Evolutionary conservation across 148 eudicot genomes (phyloP).

Genomic region (Rhododendron ferrugineum): DNA sequence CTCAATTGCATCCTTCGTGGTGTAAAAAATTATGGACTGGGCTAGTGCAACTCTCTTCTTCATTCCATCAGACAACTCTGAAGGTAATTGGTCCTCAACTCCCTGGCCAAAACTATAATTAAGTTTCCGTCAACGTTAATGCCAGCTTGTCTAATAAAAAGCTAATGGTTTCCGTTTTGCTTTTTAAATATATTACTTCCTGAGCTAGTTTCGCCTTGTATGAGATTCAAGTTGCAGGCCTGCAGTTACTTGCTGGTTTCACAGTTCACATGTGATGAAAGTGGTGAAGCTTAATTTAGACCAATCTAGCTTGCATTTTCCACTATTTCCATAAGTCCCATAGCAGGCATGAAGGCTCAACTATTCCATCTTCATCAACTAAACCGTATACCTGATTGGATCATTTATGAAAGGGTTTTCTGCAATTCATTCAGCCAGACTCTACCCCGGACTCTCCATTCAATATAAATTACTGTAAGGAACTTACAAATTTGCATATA

Average conservation of each 20-base stretch:
- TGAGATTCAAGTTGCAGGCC: not conserved
- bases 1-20: conserved; percentile 64
- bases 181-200: not conserved
- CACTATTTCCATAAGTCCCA: not conserved
- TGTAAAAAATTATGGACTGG: conserved; percentile 75
- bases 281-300: not conserved
- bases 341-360: not conserved
- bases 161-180: not conserved
- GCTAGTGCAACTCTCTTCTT: conserved; percentile 93
- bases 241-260: not conserved
- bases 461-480: not conserved
- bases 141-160: not conserved
- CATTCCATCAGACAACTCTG: conserved; percentile 96
- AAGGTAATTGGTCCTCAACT: conserved; percentile 80
- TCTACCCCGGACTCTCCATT: not conserved
- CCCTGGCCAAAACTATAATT: conserved; percentile 37
- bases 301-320: not conserved
- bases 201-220: not conserved
- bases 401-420: not conserved
- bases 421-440: not conserved
- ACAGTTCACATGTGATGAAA: not conserved
- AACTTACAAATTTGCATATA: not conserved
- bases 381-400: not conserved
- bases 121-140: not conserved
- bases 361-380: not conserved